Base-by-base conservation (phyloP, 2,329 filamentous ascomycete genomes). In the Pseudogymnoascus sp. region DNA sequence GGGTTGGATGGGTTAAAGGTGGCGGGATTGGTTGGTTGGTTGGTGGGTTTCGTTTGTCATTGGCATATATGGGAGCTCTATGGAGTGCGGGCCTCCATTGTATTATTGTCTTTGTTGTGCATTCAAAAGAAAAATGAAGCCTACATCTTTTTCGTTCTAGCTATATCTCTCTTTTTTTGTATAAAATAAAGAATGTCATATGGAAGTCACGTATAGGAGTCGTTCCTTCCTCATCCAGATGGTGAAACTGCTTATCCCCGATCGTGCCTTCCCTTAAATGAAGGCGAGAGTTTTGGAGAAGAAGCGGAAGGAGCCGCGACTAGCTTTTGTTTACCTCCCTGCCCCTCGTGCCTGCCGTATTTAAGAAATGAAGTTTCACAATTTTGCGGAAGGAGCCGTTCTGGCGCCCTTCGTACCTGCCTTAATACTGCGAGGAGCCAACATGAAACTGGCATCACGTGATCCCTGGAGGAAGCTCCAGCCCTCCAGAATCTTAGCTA, bases 21-120 rank as follows among this genome's bases (percentile, higher is more conserved):
- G 45, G 13, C n/a, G 27, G 48, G 35, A n/a, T n/a, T 3, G 35
- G 35, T n/a, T 3, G 35, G 33, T 36, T 36, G 33, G 33, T 36
- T 36, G 48, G 48, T 33, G 48, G 48, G 29, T 55, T 55, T 33
- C 48, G n/a, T 55, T 55, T 55, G 27, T 55, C 27, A 31, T 52
- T 52, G 25, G 45, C 45, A 52, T 52, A 52, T 31, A 52, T 52
- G 45, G 45, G 45, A 10, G 45, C 45, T 52, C 45, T 52, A 52
- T 27, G 45, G 45, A 52, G 27, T 52, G 45, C 45, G 45, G 27
- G 45, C 45, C 45, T 52, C 45, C 45, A 31, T 52, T 52, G 45
- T 52, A 52, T 52, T 52, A 52, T 18, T 52, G 45, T 52, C 45
- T 52, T 6, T 31, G 27, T 52, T 52, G 45, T 52, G 45, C 45